These are phyloP conservation scores for Cokeromyces recurvatus DNA, from an alignment of 371 early-diverging fungal species.

Conservation along the genomic window DNA sequence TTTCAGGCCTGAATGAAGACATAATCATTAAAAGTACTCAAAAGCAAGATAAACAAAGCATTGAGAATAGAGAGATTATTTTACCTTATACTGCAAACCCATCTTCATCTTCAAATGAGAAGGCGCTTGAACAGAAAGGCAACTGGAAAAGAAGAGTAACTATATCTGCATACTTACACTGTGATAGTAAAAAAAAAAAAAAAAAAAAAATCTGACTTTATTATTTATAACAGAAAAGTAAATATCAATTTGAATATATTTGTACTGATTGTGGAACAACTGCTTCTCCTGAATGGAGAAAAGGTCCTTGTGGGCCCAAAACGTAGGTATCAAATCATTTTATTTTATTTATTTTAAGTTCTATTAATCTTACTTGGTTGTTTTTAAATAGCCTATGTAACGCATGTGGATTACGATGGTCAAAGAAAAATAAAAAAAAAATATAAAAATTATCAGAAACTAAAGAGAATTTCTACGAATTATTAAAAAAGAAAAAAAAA, in stretches of 20 bases:
- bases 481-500: slow-evolving; percentile 4
- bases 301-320: slow-evolving; percentile 68
- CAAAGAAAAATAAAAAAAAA: slow-evolving; percentile 20
- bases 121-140: slow-evolving; percentile 6
- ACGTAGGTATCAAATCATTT: slow-evolving; percentile 25
- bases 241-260: slow-evolving; percentile 17
- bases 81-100: too few relatives aligned
- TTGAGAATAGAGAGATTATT: too few relatives aligned
- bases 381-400: slow-evolving; percentile 29
- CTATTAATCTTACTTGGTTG: background rate
- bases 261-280: slow-evolving; percentile 64
- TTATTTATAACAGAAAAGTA: slow-evolving; percentile 8
- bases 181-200: background rate
- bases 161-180: too few relatives aligned
- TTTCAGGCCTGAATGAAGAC: background rate
- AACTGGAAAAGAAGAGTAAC: slow-evolving; percentile 22
- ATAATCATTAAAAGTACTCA: background rate
- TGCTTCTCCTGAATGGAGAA: slow-evolving; percentile 78
- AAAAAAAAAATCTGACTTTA: background rate
- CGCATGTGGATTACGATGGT: slow-evolving; percentile 45
- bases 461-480: background rate
- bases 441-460: slow-evolving; percentile 16
- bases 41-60: too few relatives aligned
- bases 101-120: background rate
- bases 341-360: background rate